These are phyloP conservation scores for Heliocybe sulcata DNA, from an alignment of 1,284 basidiomycete species.

Conservation along the genomic window DNA sequence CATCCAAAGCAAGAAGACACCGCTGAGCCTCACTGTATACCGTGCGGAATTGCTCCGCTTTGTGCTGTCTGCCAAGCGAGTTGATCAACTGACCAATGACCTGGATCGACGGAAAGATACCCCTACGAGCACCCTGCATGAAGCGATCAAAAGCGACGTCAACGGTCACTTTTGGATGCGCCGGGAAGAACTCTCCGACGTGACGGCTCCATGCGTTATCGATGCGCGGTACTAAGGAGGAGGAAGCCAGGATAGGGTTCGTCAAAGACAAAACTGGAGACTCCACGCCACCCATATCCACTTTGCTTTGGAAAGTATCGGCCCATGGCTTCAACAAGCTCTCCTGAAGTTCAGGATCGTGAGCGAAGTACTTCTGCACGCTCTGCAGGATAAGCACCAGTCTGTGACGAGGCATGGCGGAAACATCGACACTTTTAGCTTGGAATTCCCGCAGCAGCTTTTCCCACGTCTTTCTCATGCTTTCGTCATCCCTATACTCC, in stretches of 20 bases:
- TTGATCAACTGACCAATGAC: slow-evolving; percentile 62
- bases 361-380: no score
- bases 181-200: slow-evolving; percentile 33
- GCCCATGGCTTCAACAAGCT: no score
- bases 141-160: slow-evolving; percentile 30
- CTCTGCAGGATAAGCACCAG: neutral
- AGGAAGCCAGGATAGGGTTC: neutral
- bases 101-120: slow-evolving; percentile 45
- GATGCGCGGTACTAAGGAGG: neutral
- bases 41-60: slow-evolving; percentile 54
- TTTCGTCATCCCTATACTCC: neutral
- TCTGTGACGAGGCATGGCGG: neutral
- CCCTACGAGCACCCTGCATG: slow-evolving; percentile 23
- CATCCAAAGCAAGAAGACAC: slow-evolving; percentile 39
- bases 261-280: no score
- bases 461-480: neutral
- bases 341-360: no score
- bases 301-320: no score
- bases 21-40: slow-evolving; percentile 70
- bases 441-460: neutral
- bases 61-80: slow-evolving; percentile 55
- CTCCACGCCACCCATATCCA: no score
- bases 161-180: slow-evolving; percentile 20
- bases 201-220: slow-evolving; percentile 26
- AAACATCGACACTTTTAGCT: neutral